Evolutionary conservation across 192 early-diverging fungal species (phyloP).

Genomic region (Coemansia sp.): DNA sequence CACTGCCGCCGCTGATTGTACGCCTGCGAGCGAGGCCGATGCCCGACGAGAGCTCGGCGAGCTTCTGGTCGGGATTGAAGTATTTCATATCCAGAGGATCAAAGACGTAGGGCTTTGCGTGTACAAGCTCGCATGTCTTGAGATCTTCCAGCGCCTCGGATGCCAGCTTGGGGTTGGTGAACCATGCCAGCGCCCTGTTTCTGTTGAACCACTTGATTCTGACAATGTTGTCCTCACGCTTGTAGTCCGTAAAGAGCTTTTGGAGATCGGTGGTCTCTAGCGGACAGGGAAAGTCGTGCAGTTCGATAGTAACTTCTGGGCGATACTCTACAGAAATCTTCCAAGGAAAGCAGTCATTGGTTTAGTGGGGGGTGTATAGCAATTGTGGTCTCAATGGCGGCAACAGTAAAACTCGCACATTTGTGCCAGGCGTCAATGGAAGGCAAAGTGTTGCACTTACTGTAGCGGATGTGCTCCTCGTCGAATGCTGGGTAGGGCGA

Average conservation of each 20-base stretch:
- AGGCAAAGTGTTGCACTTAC: conserved; percentile 25
- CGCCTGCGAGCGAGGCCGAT: conserved; percentile 46
- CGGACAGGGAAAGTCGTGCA: conserved; percentile 53
- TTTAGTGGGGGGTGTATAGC: no score
- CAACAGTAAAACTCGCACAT: no score
- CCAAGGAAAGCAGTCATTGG: no score
- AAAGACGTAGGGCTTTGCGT: conserved; percentile 50
- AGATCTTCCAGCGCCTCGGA: conserved; percentile 48
- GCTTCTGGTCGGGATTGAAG: conserved; percentile 50
- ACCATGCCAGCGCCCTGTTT: conserved; percentile 55
- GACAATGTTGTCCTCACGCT: conserved; percentile 55
- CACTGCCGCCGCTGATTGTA: conserved; percentile 47
- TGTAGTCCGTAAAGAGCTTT: conserved; percentile 42
- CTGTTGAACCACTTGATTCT: conserved; percentile 58
- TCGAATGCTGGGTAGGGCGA: conserved; percentile 52
- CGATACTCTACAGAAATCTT: conserved; percentile 41
- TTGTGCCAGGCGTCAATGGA: no score
- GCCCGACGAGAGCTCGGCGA: conserved; percentile 32
- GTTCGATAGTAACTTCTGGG: conserved; percentile 54
- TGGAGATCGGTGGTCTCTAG: conserved; percentile 53
- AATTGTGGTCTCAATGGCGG: no score
- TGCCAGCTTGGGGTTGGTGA: conserved; percentile 44
- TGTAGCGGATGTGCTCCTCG: conserved; percentile 55
- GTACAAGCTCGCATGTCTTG: conserved; percentile 46
- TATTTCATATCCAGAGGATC: conserved; percentile 48